These are phyloP conservation scores for Linum trigynum DNA, from an alignment of 345 rosid genomes.

Conservation along the genomic window DNA sequence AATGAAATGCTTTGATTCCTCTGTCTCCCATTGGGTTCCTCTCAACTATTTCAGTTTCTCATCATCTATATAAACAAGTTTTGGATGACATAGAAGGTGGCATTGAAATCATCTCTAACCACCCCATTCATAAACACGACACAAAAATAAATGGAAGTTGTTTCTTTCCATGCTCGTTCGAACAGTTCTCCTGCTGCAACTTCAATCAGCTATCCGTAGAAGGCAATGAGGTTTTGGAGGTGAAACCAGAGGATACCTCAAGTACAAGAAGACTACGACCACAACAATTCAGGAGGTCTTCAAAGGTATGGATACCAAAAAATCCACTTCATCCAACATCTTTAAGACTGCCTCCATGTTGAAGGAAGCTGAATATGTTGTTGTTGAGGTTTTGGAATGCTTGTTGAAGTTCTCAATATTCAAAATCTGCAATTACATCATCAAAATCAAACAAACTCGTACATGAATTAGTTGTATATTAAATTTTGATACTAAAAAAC, in stretches of 20 bases:
- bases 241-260: not conserved
- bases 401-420: no score
- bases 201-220: conserved; percentile 21
- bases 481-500: no score
- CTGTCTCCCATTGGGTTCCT: not conserved
- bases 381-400: no score
- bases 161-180: conserved; percentile 19
- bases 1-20: not conserved
- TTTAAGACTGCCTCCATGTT: no score
- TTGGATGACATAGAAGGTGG: not conserved
- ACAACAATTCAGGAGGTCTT: not conserved
- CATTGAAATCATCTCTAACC: not conserved
- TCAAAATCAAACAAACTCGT: no score
- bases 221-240: conserved; percentile 1
- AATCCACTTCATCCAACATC: not conserved
- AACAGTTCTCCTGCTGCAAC: conserved; percentile 28
- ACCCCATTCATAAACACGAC: no score
- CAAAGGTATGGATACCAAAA: not conserved
- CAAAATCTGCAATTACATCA: no score
- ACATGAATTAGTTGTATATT: no score
- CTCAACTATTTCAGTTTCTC: not conserved
- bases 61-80: not conserved
- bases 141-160: conserved; percentile 1
- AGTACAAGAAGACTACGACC: no score
- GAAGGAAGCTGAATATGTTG: no score